phyloP scores from a whole-genome alignment of 345 rosid species.

The Lepidium didymum region DNA sequence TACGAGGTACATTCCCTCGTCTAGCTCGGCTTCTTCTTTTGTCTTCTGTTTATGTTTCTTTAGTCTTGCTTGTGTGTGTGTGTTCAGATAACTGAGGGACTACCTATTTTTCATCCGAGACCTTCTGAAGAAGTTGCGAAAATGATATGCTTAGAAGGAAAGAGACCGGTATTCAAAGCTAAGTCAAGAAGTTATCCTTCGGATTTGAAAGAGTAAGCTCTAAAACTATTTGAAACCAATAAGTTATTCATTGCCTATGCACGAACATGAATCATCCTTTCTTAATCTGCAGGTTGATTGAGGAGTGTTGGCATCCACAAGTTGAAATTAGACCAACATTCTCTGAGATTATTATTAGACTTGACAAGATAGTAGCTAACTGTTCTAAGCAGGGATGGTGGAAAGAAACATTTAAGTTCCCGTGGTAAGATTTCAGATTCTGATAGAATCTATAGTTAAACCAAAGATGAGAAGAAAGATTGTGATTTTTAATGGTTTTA shows the following conservation, averaged over 20 bases:
- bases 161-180: slow-evolving; percentile 60
- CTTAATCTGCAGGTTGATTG: slow-evolving; percentile 54
- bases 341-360: slow-evolving; percentile 67
- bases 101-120: slow-evolving; percentile 58
- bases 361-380: slow-evolving; percentile 52
- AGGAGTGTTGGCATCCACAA: slow-evolving; percentile 77
- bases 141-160: slow-evolving; percentile 64
- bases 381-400: slow-evolving; percentile 86
- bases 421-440: slow-evolving; percentile 48
- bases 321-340: slow-evolving; percentile 62
- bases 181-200: slow-evolving; percentile 64
- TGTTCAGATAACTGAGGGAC: slow-evolving; percentile 78
- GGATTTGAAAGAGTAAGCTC: slow-evolving; percentile 74
- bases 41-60: not conserved
- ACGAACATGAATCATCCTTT: not conserved
- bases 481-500: not conserved
- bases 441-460: not conserved
- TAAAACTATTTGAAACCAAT: not conserved
- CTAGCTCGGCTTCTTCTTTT: not conserved
- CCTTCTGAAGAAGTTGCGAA: slow-evolving; percentile 57
- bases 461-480: not conserved
- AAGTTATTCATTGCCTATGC: not conserved
- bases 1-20: slow-evolving; percentile 55
- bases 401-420: slow-evolving; percentile 91
- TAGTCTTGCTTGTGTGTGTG: not conserved